These are phyloP conservation scores for Russula abietina DNA, from an alignment of 768 basidiomycete genomes.

Conservation along the genomic window DNA sequence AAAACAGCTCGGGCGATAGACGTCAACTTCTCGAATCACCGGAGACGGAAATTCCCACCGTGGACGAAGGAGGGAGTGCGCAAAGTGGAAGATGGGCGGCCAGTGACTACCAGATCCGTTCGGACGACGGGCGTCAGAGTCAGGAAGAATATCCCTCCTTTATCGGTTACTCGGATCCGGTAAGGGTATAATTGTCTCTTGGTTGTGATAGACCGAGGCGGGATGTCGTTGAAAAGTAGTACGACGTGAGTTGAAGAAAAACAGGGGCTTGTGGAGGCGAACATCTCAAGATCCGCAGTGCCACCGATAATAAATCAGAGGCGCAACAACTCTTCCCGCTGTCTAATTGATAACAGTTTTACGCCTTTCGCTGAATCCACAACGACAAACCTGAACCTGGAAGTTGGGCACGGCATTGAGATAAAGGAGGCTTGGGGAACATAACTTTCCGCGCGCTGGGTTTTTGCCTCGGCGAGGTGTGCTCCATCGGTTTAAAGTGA, in stretches of 20 bases:
- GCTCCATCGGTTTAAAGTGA: conserved; percentile 1
- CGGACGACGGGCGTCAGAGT: not conserved
- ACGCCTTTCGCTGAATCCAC: not conserved
- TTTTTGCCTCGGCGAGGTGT: not conserved
- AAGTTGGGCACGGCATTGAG: not conserved
- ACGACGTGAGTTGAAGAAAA: not conserved
- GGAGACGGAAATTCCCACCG: conserved; percentile 9
- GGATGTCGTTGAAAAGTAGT: not conserved
- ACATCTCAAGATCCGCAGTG: conserved; percentile 7
- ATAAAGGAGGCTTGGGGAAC: not conserved
- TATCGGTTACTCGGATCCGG: conserved; percentile 4
- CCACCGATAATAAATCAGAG: not conserved
- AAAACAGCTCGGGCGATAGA: conserved; percentile 5
- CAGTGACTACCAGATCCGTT: conserved; percentile 8
- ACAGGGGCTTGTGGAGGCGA: not conserved
- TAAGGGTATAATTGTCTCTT: conserved; percentile 3
- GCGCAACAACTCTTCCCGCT: not conserved
- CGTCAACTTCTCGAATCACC: not conserved
- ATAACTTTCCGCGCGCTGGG: not conserved
- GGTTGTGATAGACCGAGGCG: not conserved
- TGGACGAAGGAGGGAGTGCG: conserved; percentile 7
- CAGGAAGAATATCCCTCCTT: conserved; percentile 11
- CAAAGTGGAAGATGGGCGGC: conserved; percentile 12
- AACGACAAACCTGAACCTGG: not conserved
- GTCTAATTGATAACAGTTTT: not conserved